phyloP scores from a whole-genome alignment of 139 green algal genomes.

The Gonium pectorale region DNA sequence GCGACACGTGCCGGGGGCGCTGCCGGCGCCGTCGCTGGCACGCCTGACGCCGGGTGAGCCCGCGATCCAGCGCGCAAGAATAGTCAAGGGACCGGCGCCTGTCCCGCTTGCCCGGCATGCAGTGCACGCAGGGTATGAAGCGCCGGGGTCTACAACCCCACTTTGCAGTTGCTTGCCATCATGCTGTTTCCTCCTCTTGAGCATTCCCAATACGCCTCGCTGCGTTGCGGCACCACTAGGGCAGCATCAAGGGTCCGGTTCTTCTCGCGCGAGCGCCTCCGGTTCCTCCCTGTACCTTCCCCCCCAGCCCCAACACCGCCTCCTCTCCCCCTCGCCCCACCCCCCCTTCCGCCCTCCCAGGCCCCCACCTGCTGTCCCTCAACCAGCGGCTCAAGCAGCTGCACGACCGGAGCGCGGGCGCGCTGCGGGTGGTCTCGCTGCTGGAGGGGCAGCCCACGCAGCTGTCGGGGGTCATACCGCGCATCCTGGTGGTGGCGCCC shows the following conservation, averaged over 20 bases:
- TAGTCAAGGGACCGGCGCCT: background rate
- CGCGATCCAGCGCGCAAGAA: background rate
- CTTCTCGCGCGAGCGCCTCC: too few species aligned
- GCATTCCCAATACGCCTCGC: too few species aligned
- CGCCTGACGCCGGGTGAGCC: constrained; percentile 66
- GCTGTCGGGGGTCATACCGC: constrained; percentile 62
- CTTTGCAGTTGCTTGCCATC: too few species aligned
- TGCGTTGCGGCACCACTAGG: too few species aligned
- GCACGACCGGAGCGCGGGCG: constrained; percentile 38
- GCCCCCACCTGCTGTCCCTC: constrained; percentile 72
- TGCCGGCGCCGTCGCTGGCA: constrained; percentile 67
- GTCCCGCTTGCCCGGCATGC: too few species aligned
- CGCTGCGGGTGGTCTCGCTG: constrained; percentile 41
- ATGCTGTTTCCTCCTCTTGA: too few species aligned
- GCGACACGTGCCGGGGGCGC: constrained; percentile 73
- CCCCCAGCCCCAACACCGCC: too few species aligned
- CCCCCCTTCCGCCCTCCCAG: constrained; percentile 8
- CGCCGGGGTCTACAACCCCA: too few species aligned
- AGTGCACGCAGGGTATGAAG: too few species aligned
- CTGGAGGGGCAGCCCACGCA: constrained; percentile 73
- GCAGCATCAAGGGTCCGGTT: too few species aligned
- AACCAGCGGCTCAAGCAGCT: constrained; percentile 69
- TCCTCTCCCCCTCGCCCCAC: background rate
- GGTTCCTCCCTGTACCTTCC: too few species aligned
- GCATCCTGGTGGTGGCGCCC: constrained; percentile 73